phyloP scores from a whole-genome alignment of 2,329 filamentous ascomycete species.

The Pseudocercospora ulei region DNA sequence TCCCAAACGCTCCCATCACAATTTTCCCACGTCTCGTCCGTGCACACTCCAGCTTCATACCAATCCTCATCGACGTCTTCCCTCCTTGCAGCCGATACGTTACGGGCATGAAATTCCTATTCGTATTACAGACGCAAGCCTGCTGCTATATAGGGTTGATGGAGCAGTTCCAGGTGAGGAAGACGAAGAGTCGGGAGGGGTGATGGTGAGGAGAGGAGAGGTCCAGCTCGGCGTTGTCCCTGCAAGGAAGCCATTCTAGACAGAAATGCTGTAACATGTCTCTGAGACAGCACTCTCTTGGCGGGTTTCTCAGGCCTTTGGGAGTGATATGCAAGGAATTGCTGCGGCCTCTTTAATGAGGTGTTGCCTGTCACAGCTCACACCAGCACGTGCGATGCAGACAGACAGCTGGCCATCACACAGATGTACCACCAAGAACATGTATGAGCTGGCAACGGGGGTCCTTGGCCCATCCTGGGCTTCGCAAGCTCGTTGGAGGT shows the following conservation, averaged over 20 bases:
- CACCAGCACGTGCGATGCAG: neutral
- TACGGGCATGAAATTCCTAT: no score
- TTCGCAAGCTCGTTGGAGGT: neutral
- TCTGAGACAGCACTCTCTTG: neutral
- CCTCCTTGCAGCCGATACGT: no score
- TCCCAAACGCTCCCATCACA: no score
- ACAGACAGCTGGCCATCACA: neutral
- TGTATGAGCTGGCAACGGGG: constrained; percentile 3
- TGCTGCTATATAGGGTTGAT: no score
- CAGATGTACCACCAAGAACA: constrained; percentile 1
- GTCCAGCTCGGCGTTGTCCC: neutral
- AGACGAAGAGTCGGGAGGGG: no score
- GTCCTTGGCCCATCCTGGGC: neutral
- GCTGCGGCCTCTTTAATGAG: constrained; percentile 1
- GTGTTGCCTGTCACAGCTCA: constrained; percentile 1
- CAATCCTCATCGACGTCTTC: no score
- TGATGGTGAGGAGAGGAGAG: no score
- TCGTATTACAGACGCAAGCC: no score
- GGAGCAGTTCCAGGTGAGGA: no score
- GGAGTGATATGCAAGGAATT: neutral
- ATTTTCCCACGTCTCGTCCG: no score
- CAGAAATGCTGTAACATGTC: constrained; percentile 4
- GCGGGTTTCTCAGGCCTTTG: constrained; percentile 3
- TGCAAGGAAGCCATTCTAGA: constrained; percentile 1
- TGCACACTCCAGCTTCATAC: no score